Evolutionary conservation across 2,329 filamentous ascomycete genomes (phyloP).

Genomic region (Herpomyces periplanetae): DNA sequence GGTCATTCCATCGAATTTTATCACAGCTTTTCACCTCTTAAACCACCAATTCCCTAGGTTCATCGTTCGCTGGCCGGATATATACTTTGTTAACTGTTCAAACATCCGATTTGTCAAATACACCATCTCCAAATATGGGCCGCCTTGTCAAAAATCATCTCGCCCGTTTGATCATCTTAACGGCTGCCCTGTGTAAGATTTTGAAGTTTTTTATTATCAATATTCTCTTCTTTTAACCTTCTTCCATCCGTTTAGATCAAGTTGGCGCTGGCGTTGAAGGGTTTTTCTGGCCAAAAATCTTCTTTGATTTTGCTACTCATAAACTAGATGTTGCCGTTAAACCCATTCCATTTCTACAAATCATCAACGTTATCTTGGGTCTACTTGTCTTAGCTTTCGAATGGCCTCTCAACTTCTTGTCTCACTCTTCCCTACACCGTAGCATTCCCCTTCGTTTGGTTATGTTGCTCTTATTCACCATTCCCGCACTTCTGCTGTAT

Average conservation of each 20-base stretch:
- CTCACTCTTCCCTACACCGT: conserved; percentile 37
- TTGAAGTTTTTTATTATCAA: conserved; percentile 5
- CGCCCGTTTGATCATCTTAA: conserved; percentile 69
- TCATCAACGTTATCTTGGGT: conserved; percentile 51
- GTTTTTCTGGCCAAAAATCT: conserved; percentile 96
- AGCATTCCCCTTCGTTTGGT: conserved; percentile 57
- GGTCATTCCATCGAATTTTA: no score
- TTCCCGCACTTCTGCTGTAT: conserved; percentile 41
- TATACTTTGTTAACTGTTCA: no score
- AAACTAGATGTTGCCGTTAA: conserved; percentile 54
- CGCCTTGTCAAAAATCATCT: conserved; percentile 98
- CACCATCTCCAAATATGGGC: conserved; percentile 21
- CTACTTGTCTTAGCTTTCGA: conserved; percentile 46
- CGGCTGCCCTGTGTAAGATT: conserved; percentile 19
- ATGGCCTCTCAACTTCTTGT: conserved; percentile 45
- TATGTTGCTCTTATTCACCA: conserved; percentile 33
- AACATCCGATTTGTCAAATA: no score
- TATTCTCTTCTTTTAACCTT: conserved; percentile 4
- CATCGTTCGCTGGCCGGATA: no score
- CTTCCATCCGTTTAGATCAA: conserved; percentile 23
- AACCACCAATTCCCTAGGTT: no score
- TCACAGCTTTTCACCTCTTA: no score
- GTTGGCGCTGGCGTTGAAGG: conserved; percentile 38
- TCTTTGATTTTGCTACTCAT: conserved; percentile 83
- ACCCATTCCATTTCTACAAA: conserved; percentile 55